Evolutionary conservation across 345 rosid genomes (phyloP).

Genomic region (Camelina sativa): DNA sequence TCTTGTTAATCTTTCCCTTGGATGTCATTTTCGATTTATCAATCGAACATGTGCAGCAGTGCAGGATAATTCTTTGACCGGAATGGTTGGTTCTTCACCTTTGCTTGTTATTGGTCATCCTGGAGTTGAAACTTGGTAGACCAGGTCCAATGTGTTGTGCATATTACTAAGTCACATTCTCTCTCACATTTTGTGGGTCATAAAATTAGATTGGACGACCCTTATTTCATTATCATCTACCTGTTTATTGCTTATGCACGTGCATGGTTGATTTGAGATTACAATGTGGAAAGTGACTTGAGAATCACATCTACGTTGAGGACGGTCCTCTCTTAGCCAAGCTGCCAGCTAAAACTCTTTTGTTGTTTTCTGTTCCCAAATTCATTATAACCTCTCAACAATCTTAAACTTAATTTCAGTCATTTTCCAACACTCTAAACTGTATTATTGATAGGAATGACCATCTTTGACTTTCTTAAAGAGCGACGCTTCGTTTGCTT

Average conservation of each 20-base stretch:
- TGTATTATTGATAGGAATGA: constrained; percentile 20
- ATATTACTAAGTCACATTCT: constrained; percentile 38
- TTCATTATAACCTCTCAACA: constrained; percentile 21
- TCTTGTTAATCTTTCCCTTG: background rate
- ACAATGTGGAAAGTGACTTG: constrained; percentile 48
- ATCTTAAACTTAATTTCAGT: constrained; percentile 23
- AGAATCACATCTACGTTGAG: constrained; percentile 43
- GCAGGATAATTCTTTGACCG: background rate
- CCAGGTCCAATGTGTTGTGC: constrained; percentile 38
- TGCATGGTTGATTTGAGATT: constrained; percentile 47
- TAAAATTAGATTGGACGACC: constrained; percentile 43
- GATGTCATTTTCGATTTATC: constrained; percentile 10
- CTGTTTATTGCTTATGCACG: constrained; percentile 45
- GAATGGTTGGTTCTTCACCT: constrained; percentile 14
- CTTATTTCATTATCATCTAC: constrained; percentile 43
- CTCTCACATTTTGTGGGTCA: constrained; percentile 47
- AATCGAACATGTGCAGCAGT: constrained; percentile 25
- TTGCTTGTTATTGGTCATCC: background rate
- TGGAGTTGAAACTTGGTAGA: constrained; percentile 37
- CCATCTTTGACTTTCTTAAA: constrained; percentile 22
- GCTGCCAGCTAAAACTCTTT: constrained; percentile 45
- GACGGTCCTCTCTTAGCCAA: constrained; percentile 44
- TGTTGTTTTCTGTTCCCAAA: constrained; percentile 37
- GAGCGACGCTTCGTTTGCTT: background rate
- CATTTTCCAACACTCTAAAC: constrained; percentile 28